Conservation (phyloP, 306 rosid species). For the Dalbergia cultrata region DNA sequence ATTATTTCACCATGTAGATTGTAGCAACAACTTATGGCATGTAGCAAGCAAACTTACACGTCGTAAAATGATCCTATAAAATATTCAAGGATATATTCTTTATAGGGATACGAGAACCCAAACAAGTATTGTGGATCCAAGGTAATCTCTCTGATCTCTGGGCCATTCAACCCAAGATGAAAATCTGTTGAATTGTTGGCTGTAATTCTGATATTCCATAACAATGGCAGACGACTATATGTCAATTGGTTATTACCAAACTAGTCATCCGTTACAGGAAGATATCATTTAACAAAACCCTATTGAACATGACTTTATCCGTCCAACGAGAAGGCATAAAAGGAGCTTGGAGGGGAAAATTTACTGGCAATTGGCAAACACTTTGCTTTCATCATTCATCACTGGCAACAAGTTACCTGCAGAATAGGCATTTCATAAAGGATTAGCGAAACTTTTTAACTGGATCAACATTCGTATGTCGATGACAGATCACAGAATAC, state of each 20-base stretch:
- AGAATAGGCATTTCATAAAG: slow-evolving; percentile 31
- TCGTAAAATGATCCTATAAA: background rate
- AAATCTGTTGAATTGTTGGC: slow-evolving; percentile 17
- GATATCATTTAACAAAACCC: slow-evolving; percentile 43
- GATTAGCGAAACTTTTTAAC: slow-evolving; percentile 15
- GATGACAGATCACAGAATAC: background rate
- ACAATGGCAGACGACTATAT: slow-evolving; percentile 30
- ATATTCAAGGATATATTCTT: background rate
- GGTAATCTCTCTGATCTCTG: background rate
- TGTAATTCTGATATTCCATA: slow-evolving; percentile 20
- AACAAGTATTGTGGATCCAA: slow-evolving; percentile 4
- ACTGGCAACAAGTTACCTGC: slow-evolving; percentile 57
- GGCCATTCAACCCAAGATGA: slow-evolving; percentile 41
- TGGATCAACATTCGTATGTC: background rate
- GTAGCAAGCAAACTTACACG: background rate
- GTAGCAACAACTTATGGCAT: background rate
- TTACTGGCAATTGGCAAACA: slow-evolving; percentile 33
- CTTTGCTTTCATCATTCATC: slow-evolving; percentile 52
- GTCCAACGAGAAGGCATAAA: slow-evolving; percentile 42
- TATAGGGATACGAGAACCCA: slow-evolving; percentile 21
- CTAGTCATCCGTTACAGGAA: slow-evolving; percentile 37
- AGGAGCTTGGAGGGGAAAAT: slow-evolving; percentile 22
- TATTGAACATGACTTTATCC: slow-evolving; percentile 39
- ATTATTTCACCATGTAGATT: background rate
- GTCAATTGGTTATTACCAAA: slow-evolving; percentile 15